Percentiles rank a stretch among this genome's conserved stretches.
These are phyloP conservation scores for Oryza punctata DNA, from an alignment of 176 grass and related monocot species.

Conservation along the genomic window DNA sequence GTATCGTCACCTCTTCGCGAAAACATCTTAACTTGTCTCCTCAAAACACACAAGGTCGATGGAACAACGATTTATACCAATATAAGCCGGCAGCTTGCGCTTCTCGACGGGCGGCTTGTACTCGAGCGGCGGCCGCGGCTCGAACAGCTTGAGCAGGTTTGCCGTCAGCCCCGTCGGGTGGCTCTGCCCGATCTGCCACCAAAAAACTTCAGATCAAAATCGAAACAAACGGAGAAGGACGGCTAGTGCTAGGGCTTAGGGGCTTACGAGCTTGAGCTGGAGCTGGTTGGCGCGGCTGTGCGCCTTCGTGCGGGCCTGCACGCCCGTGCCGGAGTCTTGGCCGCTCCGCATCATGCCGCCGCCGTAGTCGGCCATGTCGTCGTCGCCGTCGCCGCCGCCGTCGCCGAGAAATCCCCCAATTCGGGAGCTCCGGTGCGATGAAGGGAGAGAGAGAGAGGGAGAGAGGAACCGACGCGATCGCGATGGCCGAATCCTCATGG, in stretches of 20 bases:
- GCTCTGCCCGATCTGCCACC: conserved; percentile 68
- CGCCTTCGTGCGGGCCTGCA: conserved; percentile 71
- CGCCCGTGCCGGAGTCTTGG: conserved; percentile 41
- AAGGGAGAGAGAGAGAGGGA: not conserved
- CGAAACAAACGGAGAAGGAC: conserved; percentile 6
- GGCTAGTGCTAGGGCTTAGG: conserved; percentile 54
- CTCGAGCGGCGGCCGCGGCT: conserved; percentile 66
- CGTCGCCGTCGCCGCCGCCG: too few relatives aligned
- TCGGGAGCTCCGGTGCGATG: not conserved
- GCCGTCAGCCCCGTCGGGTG: conserved; percentile 81
- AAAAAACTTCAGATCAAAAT: conserved; percentile 8
- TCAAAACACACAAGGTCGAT: not conserved
- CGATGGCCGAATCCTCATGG: not conserved
- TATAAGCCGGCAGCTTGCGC: conserved; percentile 58
- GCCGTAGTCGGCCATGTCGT: conserved; percentile 66
- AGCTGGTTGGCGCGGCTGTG: conserved; percentile 75
- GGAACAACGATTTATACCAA: conserved; percentile 42
- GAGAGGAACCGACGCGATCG: too few relatives aligned
- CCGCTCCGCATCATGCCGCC: conserved; percentile 63
- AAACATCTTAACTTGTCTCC: not conserved
- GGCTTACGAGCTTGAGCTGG: conserved; percentile 72
- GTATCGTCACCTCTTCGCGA: not conserved
- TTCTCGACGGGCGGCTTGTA: conserved; percentile 72
- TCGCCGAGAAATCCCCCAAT: not conserved
- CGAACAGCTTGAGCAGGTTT: conserved; percentile 80